Percentiles rank a stretch among this genome's conserved stretches.
Evolutionary conservation across 169 alveolate genomes (phyloP).

Genomic region (Perkinsus chesapeaki): DNA sequence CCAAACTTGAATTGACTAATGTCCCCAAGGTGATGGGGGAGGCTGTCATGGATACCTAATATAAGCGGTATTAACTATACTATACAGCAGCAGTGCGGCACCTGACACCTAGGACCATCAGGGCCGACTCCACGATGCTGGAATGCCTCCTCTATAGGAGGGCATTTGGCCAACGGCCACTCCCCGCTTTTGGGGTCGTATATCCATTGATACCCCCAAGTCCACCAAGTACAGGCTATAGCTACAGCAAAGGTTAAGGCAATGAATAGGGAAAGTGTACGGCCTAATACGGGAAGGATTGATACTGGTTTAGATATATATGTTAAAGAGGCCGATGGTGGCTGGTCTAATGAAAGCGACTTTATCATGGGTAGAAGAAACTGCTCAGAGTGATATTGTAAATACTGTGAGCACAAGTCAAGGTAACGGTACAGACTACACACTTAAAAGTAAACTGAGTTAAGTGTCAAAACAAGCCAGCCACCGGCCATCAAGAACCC

Average conservation of each 20-base stretch:
- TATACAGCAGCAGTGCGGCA: neutral
- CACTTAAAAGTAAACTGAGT: neutral
- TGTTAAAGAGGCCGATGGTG: neutral
- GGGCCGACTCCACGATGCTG: neutral
- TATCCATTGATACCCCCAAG: neutral
- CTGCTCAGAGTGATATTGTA: neutral
- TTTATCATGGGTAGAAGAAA: neutral
- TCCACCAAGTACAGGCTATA: neutral
- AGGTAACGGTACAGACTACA: too few relatives aligned
- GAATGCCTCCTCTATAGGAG: neutral
- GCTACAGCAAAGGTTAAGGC: neutral
- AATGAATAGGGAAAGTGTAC: neutral
- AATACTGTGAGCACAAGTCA: neutral
- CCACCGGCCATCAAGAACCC: neutral
- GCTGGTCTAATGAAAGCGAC: neutral
- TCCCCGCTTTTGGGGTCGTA: neutral
- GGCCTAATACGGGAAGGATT: neutral
- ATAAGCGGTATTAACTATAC: neutral
- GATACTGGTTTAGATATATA: neutral
- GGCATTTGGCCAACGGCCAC: neutral
- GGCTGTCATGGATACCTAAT: neutral
- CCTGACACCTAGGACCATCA: neutral
- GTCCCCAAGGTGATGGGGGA: neutral
- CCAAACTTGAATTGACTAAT: neutral
- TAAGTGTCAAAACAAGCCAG: neutral